Conservation (phyloP, 345 rosid species). For the Salix koriyanagi region DNA sequence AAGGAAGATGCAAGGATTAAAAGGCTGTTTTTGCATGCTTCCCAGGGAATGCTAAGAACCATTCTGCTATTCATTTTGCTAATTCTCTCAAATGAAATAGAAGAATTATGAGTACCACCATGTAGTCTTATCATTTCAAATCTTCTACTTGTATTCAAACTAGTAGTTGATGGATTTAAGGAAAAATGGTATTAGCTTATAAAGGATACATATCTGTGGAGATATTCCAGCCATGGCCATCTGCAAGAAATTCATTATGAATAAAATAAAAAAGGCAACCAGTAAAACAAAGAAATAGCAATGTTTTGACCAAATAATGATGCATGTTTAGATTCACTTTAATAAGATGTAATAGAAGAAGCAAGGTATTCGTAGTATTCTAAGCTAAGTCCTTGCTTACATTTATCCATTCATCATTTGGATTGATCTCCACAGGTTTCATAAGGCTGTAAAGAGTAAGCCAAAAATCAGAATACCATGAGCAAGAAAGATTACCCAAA, state of each 20-base stretch:
- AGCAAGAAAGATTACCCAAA: not conserved
- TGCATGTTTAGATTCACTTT: not conserved
- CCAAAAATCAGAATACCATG: not conserved
- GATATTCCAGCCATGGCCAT: slow-evolving; percentile 93
- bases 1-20: slow-evolving; percentile 36
- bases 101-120: not conserved
- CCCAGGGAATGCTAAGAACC: not conserved
- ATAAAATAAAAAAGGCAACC: slow-evolving; percentile 3
- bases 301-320: not conserved
- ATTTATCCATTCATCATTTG: slow-evolving; percentile 94
- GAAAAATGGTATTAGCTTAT: not conserved
- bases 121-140: not conserved
- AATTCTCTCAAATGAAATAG: slow-evolving; percentile 4
- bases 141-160: not conserved
- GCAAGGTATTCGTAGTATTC: slow-evolving; percentile 5
- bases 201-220: slow-evolving; percentile 88
- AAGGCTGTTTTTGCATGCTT: slow-evolving; percentile 3
- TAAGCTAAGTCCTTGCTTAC: slow-evolving; percentile 45
- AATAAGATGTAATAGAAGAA: not conserved
- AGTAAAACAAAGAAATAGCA: slow-evolving; percentile 4
- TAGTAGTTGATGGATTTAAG: not conserved
- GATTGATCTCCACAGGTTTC: slow-evolving; percentile 89
- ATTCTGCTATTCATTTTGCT: not conserved
- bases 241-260: slow-evolving; percentile 37
- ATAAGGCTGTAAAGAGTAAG: slow-evolving; percentile 52